A percentile compares a stretch with the other conserved stretches of the same genome.
Conservation (phyloP, 805 yeast genomes). For the Saturnispora hagleri region DNA sequence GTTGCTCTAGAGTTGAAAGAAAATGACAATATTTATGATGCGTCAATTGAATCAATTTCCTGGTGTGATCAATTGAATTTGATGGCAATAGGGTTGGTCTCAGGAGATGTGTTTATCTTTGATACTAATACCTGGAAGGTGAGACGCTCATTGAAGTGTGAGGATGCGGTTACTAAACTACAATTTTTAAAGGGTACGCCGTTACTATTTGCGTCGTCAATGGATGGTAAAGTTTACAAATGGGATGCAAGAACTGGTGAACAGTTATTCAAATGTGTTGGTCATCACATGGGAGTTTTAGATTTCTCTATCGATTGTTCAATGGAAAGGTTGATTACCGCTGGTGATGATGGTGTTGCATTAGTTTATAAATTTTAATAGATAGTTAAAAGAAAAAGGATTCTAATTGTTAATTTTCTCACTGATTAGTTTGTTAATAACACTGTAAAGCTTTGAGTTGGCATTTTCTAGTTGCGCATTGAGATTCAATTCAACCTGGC, state of each 20-base stretch:
- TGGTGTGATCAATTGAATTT: conserved; percentile 57
- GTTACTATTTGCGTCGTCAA: conserved; percentile 56
- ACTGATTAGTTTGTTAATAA: conserved; percentile 42
- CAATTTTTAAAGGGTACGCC: conserved; percentile 51
- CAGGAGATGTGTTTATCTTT: conserved; percentile 75
- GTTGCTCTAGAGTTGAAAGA: conserved; percentile 52
- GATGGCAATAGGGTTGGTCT: conserved; percentile 82
- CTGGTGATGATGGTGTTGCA: conserved; percentile 95
- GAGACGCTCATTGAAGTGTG: conserved; percentile 57
- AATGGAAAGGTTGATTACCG: conserved; percentile 71
- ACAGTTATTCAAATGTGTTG: conserved; percentile 68
- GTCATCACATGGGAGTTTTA: conserved; percentile 90
- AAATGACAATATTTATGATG: conserved; percentile 50
- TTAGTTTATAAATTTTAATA: conserved; percentile 40
- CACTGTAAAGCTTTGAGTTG: conserved; percentile 39
- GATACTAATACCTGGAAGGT: conserved; percentile 83
- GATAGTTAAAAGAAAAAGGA: neutral
- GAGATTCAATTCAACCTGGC: conserved; percentile 60
- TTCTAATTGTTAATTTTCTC: conserved; percentile 25
- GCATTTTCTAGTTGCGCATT: conserved; percentile 43
- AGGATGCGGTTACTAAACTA: conserved; percentile 81
- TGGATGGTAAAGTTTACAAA: conserved; percentile 78
- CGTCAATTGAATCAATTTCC: conserved; percentile 69
- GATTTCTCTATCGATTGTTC: conserved; percentile 66
- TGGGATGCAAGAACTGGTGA: conserved; percentile 88